Base-by-base conservation (phyloP, 352 stramenopile species). In the Hyaloperonospora brassicae region DNA sequence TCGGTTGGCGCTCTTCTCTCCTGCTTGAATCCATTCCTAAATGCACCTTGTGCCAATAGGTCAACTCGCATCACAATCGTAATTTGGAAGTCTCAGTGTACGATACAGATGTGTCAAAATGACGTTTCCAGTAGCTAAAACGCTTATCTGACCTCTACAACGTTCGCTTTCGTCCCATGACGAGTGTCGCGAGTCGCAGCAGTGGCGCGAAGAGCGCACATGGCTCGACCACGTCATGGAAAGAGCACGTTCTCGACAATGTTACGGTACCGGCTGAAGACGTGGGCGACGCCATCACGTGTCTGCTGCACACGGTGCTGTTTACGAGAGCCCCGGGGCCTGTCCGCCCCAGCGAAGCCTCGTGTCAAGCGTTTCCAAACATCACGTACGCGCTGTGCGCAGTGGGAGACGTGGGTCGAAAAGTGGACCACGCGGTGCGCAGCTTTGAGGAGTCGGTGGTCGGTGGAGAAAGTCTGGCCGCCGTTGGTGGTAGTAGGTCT, bases 351-450 rank as follows among this genome's bases (percentile, higher is more conserved):
- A 87, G 73, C 22, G 79, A 92, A 55, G 76, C 79, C 39, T 83
- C 82, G 46, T 92, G 82, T 53, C 73, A 85, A 23, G 68, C 73
- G 30, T 92, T 92, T 54, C 82, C 79, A 5, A 75, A 63, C 41
- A 71, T 92, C 44, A 87, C 79, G 30, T 92, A 92, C 58, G 77
- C 82, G 40, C 59, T 88, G 35, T 89, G 80, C 45, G 77, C 76
- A 24, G 81, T 88, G 24, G 81, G 78, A 36, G 82, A 93, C 48
- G 79, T 90, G 8, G 79, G 71, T 51, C 74, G 79, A 38, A 88
- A 93, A 55, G 82, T 93, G 35, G 82, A 93, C 13, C 58, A 84
- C 17, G 73, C 79, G 1, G 82, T 87, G 14, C 58, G 68, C 12
- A 62, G 57, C 13, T 86, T 90, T 17, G 79, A 89, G 57, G 75